Base-by-base conservation (phyloP, 2,329 filamentous ascomycete species). In the Trichoderma afroharzianum region DNA sequence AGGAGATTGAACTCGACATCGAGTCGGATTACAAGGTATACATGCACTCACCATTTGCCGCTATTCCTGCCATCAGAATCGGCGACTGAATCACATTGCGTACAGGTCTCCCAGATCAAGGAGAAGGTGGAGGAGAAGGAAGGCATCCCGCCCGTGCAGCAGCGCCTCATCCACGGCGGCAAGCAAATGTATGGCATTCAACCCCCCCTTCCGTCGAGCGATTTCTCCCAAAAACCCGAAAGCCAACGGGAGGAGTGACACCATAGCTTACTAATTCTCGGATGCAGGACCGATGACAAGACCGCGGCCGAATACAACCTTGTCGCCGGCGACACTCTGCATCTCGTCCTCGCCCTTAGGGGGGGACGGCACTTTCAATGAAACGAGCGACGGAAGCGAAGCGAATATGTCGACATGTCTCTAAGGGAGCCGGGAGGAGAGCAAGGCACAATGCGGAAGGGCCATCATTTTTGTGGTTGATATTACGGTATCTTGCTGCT, bases 41-140 rank as follows among this genome's bases (percentile, higher is more conserved):
- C 26, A 26, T 53, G 18, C 47, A 2, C 47, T 50, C 28, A 12
- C 24, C 32, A 32, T 24, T 7, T 33, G 11, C 57, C 26, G 9
- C 39, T 9, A 6, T 14, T n/a, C 6, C 9, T 53, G 15, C 26
- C 28, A 33, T 8, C 39, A 39, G n/a, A 32, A 14, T 14, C 14
- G 14, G 30, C 21, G 18, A 47, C 59, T 61, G 15, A 66, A 69
- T 33, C 50, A 30, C 32, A 33, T 28, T 24, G 32, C 18, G 33
- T 36, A 63, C 75, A 97, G 94, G 93, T 98, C 77, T 91, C 92
- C 53, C 91, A 95, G 82, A 98, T 99, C 87, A 99, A 99, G 88
- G 96, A 98, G 84, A 95, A 95, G 79, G 96, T 99, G 70, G 96
- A 99, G 83, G 96, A 99, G 86, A 98, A 98, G 85, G 96, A 98